Conservation (phyloP, 306 rosid species). For the Quercus cerris region DNA sequence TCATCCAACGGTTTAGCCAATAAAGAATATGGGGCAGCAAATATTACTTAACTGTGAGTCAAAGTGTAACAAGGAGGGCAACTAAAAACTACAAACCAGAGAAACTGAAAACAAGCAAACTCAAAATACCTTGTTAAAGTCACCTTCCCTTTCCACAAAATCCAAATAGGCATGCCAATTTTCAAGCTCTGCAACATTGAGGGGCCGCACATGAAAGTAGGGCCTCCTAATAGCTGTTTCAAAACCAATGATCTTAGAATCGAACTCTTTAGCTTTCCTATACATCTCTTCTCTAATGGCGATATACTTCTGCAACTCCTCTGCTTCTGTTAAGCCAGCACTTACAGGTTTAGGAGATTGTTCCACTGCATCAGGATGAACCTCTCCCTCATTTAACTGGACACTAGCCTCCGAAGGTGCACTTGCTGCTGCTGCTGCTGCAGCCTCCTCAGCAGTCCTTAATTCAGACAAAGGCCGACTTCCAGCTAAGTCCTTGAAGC, state of each 20-base stretch:
- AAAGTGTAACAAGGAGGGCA: conserved; percentile 41
- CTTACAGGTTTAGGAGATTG: conserved; percentile 70
- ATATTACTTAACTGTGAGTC: conserved; percentile 78
- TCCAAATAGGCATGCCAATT: conserved; percentile 96
- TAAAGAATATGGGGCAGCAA: conserved; percentile 79
- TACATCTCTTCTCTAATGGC: conserved; percentile 95
- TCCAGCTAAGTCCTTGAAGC: conserved; percentile 90
- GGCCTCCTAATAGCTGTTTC: conserved; percentile 99
- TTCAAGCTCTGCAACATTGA: conserved; percentile 91
- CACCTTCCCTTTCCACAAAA: conserved; percentile 90
- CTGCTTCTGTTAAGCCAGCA: conserved; percentile 95
- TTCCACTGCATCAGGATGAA: conserved; percentile 50
- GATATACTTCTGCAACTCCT: conserved; percentile 98
- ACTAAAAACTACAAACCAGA: conserved; percentile 33
- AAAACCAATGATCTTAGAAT: conserved; percentile 97
- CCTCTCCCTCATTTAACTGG: conserved; percentile 60
- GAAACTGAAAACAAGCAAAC: conserved; percentile 28
- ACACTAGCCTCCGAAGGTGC: conserved; percentile 47
- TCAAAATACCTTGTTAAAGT: conserved; percentile 83
- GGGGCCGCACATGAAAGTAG: conserved; percentile 94
- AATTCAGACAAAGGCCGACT: conserved; percentile 84
- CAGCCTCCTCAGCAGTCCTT: conserved; percentile 72
- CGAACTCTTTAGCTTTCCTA: conserved; percentile 98
- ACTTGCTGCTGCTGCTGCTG: conserved; percentile 36
- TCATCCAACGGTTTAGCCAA: conserved; percentile 96